Conservation (phyloP, 345 rosid species). For the Cardamine occulta region DNA sequence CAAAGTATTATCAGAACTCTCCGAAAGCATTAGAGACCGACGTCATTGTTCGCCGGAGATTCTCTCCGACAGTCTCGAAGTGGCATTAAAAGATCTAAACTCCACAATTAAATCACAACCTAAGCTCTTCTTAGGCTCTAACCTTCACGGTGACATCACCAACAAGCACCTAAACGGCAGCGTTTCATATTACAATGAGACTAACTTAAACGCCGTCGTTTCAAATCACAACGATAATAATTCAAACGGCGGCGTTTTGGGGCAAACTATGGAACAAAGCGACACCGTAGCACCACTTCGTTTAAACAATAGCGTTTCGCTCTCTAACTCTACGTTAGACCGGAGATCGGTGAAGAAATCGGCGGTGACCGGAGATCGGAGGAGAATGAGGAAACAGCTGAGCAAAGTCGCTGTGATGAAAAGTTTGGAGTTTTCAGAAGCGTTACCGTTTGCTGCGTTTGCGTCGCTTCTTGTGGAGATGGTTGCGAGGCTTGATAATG, state of each 20-base stretch:
- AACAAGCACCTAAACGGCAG: slow-evolving; percentile 29
- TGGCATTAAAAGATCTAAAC: slow-evolving; percentile 76
- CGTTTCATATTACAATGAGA: slow-evolving; percentile 48
- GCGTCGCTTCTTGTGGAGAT: slow-evolving; percentile 78
- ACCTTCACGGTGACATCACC: slow-evolving; percentile 41
- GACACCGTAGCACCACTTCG: slow-evolving; percentile 27
- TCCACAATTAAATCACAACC: slow-evolving; percentile 77
- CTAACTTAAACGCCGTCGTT: slow-evolving; percentile 16
- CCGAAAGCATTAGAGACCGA: slow-evolving; percentile 56
- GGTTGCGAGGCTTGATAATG: slow-evolving; percentile 73
- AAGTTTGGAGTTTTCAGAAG: slow-evolving; percentile 80
- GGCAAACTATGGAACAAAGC: neutral
- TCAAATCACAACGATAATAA: neutral
- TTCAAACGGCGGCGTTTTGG: slow-evolving; percentile 11
- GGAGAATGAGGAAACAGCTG: slow-evolving; percentile 64
- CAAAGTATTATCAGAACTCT: slow-evolving; percentile 64
- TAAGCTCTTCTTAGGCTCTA: slow-evolving; percentile 73
- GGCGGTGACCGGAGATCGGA: slow-evolving; percentile 48
- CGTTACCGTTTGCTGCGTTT: slow-evolving; percentile 88
- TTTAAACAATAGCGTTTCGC: slow-evolving; percentile 32
- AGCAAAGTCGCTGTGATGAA: slow-evolving; percentile 68
- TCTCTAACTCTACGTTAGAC: slow-evolving; percentile 45
- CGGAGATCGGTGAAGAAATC: slow-evolving; percentile 41
- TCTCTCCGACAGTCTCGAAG: slow-evolving; percentile 73
- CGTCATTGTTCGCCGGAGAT: slow-evolving; percentile 78